A percentile compares a stretch with the other conserved stretches of the same genome.
These are phyloP conservation scores for Alternaria sp. DNA, from an alignment of 2,329 filamentous ascomycete genomes.

Conservation along the genomic window DNA sequence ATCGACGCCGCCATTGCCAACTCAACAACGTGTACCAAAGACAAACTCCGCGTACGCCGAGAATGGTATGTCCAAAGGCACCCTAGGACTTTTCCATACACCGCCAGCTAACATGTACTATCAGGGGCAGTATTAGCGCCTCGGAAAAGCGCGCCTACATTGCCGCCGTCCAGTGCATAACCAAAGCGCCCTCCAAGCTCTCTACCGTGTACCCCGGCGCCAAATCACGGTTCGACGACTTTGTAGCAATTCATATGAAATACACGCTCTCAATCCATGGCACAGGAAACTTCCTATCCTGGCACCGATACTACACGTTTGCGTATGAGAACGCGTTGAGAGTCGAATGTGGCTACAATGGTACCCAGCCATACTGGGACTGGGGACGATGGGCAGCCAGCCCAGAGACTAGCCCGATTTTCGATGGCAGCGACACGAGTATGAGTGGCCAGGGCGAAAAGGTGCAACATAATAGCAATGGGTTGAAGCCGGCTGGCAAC, in stretches of 20 bases:
- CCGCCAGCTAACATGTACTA: constrained; percentile 1
- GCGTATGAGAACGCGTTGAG: constrained; percentile 52
- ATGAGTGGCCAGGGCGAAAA: constrained; percentile 56
- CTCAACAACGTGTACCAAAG: constrained; percentile 39
- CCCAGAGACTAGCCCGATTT: constrained; percentile 58
- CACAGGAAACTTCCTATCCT: constrained; percentile 47
- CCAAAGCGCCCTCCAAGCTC: constrained; percentile 32
- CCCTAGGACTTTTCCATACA: neutral
- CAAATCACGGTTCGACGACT: constrained; percentile 46
- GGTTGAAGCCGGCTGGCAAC: constrained; percentile 53
- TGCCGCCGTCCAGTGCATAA: constrained; percentile 44
- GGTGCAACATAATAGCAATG: constrained; percentile 34
- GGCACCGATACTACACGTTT: constrained; percentile 53
- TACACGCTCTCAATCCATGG: constrained; percentile 43
- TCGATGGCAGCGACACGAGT: constrained; percentile 62
- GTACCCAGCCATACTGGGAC: constrained; percentile 60
- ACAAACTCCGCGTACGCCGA: constrained; percentile 36
- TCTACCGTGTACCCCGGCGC: constrained; percentile 39
- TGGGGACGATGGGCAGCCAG: constrained; percentile 58
- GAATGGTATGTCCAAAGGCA: constrained; percentile 32
- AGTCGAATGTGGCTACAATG: constrained; percentile 53
- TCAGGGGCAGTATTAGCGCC: constrained; percentile 37
- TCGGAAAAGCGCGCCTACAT: constrained; percentile 47
- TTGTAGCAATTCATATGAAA: constrained; percentile 47
- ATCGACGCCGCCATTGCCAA: constrained; percentile 38